Conservation (phyloP, 345 rosid species). For the Brassica juncea region DNA sequence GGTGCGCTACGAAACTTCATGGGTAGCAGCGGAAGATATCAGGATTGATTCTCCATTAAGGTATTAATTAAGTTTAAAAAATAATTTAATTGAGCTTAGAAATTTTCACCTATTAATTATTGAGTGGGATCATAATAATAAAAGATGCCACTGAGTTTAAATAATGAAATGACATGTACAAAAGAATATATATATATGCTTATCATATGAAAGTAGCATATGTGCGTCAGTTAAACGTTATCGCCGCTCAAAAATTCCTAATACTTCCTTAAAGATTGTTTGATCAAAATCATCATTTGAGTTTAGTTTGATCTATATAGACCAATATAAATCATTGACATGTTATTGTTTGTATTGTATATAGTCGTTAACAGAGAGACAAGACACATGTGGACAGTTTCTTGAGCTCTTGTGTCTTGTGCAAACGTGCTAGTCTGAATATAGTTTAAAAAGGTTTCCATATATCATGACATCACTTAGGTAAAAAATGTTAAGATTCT, state of each 20-base stretch:
- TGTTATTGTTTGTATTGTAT: not conserved
- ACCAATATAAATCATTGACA: not conserved
- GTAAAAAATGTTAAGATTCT: not conserved
- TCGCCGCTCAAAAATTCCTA: not conserved
- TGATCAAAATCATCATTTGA: not conserved
- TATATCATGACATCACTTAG: conserved; percentile 1
- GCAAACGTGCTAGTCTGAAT: conserved; percentile 18
- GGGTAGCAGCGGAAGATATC: not conserved
- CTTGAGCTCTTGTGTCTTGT: conserved; percentile 22
- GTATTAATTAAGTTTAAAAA: not conserved
- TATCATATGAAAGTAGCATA: not conserved
- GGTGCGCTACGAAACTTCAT: not conserved
- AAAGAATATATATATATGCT: not conserved
- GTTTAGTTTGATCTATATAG: not conserved
- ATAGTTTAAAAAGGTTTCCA: not conserved
- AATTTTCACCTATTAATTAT: not conserved
- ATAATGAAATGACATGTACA: not conserved
- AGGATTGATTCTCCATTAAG: not conserved
- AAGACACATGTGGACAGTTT: not conserved
- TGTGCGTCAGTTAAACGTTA: not conserved
- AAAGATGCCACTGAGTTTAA: not conserved
- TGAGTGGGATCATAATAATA: not conserved
- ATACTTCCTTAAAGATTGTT: not conserved
- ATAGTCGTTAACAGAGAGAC: not conserved
- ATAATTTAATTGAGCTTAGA: not conserved